These are phyloP conservation scores for Platanus orientalis DNA, from an alignment of 164 flowering plant genomes.

Conservation along the genomic window DNA sequence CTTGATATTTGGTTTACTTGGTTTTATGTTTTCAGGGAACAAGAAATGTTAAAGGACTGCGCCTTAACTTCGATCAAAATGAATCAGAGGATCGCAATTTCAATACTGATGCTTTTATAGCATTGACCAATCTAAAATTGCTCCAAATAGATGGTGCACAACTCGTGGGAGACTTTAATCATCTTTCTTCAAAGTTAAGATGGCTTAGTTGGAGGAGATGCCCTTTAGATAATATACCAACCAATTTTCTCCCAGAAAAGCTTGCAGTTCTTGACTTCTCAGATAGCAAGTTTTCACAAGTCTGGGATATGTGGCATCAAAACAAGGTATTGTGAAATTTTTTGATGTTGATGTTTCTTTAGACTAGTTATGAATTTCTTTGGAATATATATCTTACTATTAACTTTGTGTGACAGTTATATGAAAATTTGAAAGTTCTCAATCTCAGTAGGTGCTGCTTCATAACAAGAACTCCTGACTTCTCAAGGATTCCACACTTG, in stretches of 20 bases:
- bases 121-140: conserved; percentile 1
- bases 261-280: conserved; percentile 4
- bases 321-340: background rate
- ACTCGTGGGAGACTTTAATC: background rate
- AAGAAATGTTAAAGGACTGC: background rate
- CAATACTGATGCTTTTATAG: background rate
- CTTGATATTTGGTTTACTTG: too few relatives aligned
- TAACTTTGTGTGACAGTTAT: background rate
- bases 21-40: too few relatives aligned
- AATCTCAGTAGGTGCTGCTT: background rate
- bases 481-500: background rate
- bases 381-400: too few relatives aligned
- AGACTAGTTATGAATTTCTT: too few relatives aligned
- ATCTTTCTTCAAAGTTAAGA: background rate
- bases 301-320: background rate
- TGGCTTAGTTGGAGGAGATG: conserved; percentile 5
- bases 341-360: background rate
- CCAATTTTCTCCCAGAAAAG: background rate
- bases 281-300: background rate
- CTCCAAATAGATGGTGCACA: background rate
- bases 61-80: too few relatives aligned
- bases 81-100: background rate
- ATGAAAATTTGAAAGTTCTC: background rate
- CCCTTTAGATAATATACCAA: background rate
- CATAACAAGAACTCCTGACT: background rate